These are phyloP conservation scores for Psilocybe cyanescens DNA, from an alignment of 768 basidiomycete species.

Conservation along the genomic window DNA sequence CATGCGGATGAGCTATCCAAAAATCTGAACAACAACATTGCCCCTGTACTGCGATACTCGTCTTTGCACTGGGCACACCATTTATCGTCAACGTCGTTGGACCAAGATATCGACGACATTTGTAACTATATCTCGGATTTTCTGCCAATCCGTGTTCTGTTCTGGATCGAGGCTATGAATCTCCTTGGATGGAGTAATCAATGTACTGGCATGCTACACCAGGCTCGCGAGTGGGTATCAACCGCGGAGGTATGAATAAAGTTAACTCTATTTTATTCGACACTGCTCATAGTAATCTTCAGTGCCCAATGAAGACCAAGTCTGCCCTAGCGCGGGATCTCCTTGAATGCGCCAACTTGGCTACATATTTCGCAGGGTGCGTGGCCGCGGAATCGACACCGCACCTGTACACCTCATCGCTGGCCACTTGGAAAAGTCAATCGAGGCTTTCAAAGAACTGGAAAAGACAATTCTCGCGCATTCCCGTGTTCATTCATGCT, in stretches of 20 bases:
- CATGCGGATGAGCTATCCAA: neutral
- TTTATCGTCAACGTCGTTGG: neutral
- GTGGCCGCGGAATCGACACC: no score
- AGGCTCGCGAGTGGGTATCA: conserved; percentile 5
- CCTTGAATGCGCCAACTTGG: no score
- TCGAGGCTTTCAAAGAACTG: no score
- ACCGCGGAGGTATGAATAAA: neutral
- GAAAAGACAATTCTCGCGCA: no score
- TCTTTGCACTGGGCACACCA: conserved; percentile 13
- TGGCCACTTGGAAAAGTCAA: no score
- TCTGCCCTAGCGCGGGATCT: no score
- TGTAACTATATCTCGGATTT: conserved; percentile 12
- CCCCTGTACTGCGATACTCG: conserved; percentile 6
- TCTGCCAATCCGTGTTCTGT: conserved; percentile 19
- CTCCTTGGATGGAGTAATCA: conserved; percentile 17
- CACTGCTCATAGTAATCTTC: no score
- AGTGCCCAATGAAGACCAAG: no score
- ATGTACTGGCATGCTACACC: conserved; percentile 21
- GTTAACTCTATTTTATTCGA: neutral
- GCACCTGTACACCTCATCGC: no score
- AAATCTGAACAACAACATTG: conserved; percentile 11
- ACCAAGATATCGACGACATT: neutral
- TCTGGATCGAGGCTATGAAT: conserved; percentile 32
- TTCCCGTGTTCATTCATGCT: no score
- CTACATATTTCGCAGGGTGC: no score